Evolutionary conservation across 2,329 filamentous ascomycete genomes (phyloP), one percentile per base, ranked within the genome.

Genomic region (Coniochaeta sp.): DNA sequence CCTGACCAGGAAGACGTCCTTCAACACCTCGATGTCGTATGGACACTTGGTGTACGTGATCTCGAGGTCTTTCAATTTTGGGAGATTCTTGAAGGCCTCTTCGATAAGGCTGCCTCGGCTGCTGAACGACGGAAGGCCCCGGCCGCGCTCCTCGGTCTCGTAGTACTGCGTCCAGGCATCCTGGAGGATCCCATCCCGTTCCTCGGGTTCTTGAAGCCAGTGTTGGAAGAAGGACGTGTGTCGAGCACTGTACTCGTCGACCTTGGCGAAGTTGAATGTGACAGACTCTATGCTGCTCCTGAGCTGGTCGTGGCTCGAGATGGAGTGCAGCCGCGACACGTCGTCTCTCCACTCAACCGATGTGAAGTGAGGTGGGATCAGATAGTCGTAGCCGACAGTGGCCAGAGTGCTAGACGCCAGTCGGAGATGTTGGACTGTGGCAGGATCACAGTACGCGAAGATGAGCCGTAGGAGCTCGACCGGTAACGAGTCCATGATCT

Each of bases 311-410:
- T 79, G 72, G 58, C 68, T 67, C 17, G 79, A 75, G 60, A 82
- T 78, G 56, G 69, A 70, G 60, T 76, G 72, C 22, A 82, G 71
- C 17, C 77, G 73, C 52, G 72, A 69, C 47, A 78, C 72, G 63
- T 81, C 79, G 65, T 78, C 71, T 58, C 75, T 73, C 74, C 77
- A 80, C 57, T 74, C 73, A 54, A 79, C 67, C 19, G 73, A 73
- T 26, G 69, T 71, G 66, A 82, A 80, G 58, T 69, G 63, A 2
- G 74, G 64, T n/a, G 70, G 66, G 28, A 80, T 64, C 60, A 81
- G 68, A 60, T 74, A 77, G 26, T 77, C 73, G 62, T 75, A 75
- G 59, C 77, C 77, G 2, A 78, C 68, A 32, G 74, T 71, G 42
- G 77, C 77, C 40, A 76, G 67, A 28, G 68, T 70, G 16, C 66